These are phyloP conservation scores for Colletotrichum sp. DNA, from an alignment of 2,329 filamentous ascomycete species.

Conservation along the genomic window DNA sequence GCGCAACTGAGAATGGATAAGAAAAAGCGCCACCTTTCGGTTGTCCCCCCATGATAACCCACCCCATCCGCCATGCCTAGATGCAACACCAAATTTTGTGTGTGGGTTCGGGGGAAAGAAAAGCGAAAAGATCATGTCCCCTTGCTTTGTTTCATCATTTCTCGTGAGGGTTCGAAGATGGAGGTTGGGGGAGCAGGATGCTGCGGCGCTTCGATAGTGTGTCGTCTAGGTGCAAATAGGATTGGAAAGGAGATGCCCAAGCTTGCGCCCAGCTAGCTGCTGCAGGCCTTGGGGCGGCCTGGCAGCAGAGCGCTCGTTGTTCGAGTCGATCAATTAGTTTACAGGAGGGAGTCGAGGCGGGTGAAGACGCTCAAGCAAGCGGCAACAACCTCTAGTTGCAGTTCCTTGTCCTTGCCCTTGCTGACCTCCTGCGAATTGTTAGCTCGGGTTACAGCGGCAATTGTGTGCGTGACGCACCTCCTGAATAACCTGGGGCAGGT, in stretches of 20 bases:
- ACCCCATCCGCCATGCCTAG: constrained; percentile 7
- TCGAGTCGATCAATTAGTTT: constrained; percentile 32
- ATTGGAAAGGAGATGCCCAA: not conserved
- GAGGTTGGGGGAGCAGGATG: not conserved
- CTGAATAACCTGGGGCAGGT: constrained; percentile 83
- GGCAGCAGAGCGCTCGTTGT: not conserved
- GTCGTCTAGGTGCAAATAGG: constrained; percentile 10
- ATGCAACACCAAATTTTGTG: constrained; percentile 10
- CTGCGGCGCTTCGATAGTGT: constrained; percentile 2
- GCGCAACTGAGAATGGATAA: not conserved
- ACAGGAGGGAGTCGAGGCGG: constrained; percentile 93
- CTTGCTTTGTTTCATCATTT: constrained; percentile 4
- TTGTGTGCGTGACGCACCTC: constrained; percentile 56
- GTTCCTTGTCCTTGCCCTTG: constrained; percentile 87
- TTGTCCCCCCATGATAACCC: not conserved
- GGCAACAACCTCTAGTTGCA: constrained; percentile 96
- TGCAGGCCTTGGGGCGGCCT: not conserved
- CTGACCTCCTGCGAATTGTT: constrained; percentile 70
- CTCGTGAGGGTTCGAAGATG: constrained; percentile 15
- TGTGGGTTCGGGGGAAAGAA: constrained; percentile 5
- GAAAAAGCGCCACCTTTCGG: constrained; percentile 10
- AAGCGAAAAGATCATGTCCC: not conserved
- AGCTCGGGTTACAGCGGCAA: not conserved
- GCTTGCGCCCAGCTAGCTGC: not conserved
- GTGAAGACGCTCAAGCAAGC: constrained; percentile 98